Conservation (phyloP, 441 rosid species). For the Syzygium syzygioides region DNA sequence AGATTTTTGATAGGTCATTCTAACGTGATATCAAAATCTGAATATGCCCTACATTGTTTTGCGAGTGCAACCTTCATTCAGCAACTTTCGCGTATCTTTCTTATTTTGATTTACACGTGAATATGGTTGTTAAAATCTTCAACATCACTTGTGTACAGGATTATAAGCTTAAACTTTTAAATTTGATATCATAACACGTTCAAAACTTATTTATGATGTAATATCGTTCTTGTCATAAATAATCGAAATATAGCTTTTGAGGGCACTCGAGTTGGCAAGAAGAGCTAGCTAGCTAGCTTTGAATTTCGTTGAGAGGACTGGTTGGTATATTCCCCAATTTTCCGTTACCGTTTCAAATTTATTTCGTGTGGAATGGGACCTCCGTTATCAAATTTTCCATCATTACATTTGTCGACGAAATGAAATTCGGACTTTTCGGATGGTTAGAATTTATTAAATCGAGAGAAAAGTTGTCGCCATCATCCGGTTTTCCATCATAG, state of each 20-base stretch:
- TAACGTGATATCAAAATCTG: too few species aligned
- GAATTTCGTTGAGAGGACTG: not conserved
- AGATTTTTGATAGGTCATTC: too few species aligned
- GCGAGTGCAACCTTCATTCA: too few species aligned
- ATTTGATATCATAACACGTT: fast-evolving
- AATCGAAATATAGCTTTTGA: not conserved
- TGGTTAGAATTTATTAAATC: not conserved
- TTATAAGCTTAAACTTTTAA: too few species aligned
- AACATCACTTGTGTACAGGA: too few species aligned
- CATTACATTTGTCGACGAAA: not conserved
- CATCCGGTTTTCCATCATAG: not conserved
- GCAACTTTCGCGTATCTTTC: too few species aligned
- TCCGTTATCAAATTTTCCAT: not conserved
- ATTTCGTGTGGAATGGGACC: not conserved
- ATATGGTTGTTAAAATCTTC: too few species aligned
- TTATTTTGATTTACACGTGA: too few species aligned
- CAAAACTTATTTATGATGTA: not conserved
- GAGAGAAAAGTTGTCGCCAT: not conserved
- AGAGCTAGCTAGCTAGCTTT: not conserved
- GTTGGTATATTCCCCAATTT: not conserved
- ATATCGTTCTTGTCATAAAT: not conserved
- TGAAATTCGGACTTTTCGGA: not conserved
- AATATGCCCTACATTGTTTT: too few species aligned
- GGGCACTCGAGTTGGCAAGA: not conserved
- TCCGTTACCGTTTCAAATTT: not conserved